Conservation (phyloP, 768 basidiomycete genomes). For the Boletus reticuloceps region DNA sequence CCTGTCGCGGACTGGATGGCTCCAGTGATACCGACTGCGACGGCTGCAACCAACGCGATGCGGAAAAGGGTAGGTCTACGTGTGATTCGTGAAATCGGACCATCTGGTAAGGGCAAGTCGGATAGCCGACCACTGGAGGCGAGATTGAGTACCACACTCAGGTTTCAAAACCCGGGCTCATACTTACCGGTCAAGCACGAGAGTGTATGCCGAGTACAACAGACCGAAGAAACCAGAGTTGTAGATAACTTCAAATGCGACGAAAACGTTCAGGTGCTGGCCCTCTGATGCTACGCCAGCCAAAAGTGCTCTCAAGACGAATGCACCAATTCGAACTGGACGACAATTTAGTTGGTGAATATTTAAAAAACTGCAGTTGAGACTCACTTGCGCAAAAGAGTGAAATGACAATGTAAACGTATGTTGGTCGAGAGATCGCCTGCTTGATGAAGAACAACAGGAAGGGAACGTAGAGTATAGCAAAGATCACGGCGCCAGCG, state of each 20-base stretch:
- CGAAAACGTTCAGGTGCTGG: conserved; percentile 19
- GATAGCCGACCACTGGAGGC: conserved; percentile 18
- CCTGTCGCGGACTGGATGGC: conserved; percentile 16
- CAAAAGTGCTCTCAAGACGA: conserved; percentile 28
- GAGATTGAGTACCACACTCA: not conserved
- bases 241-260: conserved; percentile 33
- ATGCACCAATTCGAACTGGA: conserved; percentile 32
- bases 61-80: conserved; percentile 25
- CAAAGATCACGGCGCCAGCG: conserved; percentile 33
- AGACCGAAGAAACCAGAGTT: conserved; percentile 36
- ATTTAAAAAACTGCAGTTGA: not conserved
- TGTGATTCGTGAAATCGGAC: conserved; percentile 20
- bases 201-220: conserved; percentile 33
- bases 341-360: not conserved
- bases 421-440: conserved; percentile 24
- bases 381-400: conserved; percentile 30
- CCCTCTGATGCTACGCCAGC: conserved; percentile 23
- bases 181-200: conserved; percentile 32
- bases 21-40: conserved; percentile 26
- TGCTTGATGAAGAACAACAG: conserved; percentile 20
- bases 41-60: conserved; percentile 20
- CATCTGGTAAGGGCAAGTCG: conserved; percentile 22
- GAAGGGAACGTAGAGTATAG: conserved; percentile 29
- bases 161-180: not conserved
- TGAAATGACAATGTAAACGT: conserved; percentile 27